Percentiles rank a stretch among this genome's conserved stretches.
Evolutionary conservation across 768 basidiomycete species (phyloP).

Genomic region (Chalciporus piperatus): DNA sequence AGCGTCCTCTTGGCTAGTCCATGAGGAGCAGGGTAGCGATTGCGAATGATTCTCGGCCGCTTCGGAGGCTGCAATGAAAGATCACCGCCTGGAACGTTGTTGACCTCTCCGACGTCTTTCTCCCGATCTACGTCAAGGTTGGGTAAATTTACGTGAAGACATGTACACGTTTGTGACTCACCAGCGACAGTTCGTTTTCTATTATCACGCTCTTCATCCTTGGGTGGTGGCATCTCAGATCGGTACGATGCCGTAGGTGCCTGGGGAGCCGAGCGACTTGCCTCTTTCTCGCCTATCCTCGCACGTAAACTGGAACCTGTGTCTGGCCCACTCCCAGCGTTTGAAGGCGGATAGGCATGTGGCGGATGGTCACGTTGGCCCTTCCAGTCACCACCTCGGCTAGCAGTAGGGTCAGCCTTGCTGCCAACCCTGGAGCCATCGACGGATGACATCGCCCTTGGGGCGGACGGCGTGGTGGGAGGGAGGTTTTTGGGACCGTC

Average conservation of each 20-base stretch:
- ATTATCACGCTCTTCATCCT: slow-evolving; percentile 65
- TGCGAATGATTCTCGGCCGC: slow-evolving; percentile 56
- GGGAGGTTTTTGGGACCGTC: slow-evolving; percentile 57
- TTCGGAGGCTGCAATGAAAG: slow-evolving; percentile 47
- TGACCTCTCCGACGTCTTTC: slow-evolving; percentile 46
- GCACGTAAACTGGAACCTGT: slow-evolving; percentile 45
- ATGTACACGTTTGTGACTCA: slow-evolving; percentile 32
- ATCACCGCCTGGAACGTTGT: slow-evolving; percentile 36
- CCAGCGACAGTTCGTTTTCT: slow-evolving; percentile 72
- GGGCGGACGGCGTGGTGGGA: slow-evolving; percentile 63
- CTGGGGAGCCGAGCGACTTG: slow-evolving; percentile 38
- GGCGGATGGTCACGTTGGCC: slow-evolving; percentile 34
- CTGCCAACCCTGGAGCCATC: slow-evolving; percentile 38
- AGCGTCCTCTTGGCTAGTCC: slow-evolving; percentile 57
- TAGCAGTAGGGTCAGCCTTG: slow-evolving; percentile 39
- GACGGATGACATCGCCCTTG: slow-evolving; percentile 63
- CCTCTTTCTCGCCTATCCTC: slow-evolving; percentile 63
- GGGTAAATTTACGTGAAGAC: slow-evolving; percentile 2
- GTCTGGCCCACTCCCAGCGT: slow-evolving; percentile 19
- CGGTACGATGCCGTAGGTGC: slow-evolving; percentile 44
- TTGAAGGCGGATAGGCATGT: slow-evolving; percentile 22
- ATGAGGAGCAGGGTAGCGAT: slow-evolving; percentile 42
- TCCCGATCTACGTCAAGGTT: slow-evolving; percentile 53
- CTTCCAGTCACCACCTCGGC: slow-evolving; percentile 50
- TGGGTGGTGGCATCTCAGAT: slow-evolving; percentile 38